Evolutionary conservation across 2,329 filamentous ascomycete genomes (phyloP), one percentile per base, ranked within the genome.

Genomic region (Xylariaceae sp.): DNA sequence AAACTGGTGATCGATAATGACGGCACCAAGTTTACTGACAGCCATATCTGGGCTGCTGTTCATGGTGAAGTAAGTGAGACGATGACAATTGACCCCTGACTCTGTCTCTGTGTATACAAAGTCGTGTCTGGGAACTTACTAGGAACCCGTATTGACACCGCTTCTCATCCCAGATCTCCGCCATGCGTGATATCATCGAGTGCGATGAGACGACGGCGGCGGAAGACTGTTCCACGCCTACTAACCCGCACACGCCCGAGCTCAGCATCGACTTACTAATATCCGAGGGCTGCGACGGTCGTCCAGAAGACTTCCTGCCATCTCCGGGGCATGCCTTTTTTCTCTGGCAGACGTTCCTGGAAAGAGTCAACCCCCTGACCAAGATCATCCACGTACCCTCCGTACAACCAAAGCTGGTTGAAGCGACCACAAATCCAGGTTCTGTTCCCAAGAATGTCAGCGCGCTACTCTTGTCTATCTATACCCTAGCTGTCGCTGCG

Each of bases 331-430:
- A 89, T 39, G 82, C 89, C 30, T 86, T 89, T 67, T 80, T 81
- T 54, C 78, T 93, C 4, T 93, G 89, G 89, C 87, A 91, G 70
- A 77, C 84, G 7, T 92, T 87, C 64, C 75, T 91, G 4, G 85
- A 90, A 53, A 86, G 89, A 62, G 85, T 92, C 57, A 88, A 92
- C 67, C 88, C 89, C 6, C 45, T 73, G 53, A 72, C 71, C 53
- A 72, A 72, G 58, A 68, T 86, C 51, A 84, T 90, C 23, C 89
- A 93, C 69, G 81, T 87, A 1, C 88, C 89, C 0, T 85, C 85
- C 0, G 72, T 90, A 3, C 86, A 91, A 67, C 80, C 82, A 1
- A 80, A 82, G 51, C 76, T 92, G 6, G 79, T 88, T 44, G 82
- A 88, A 59, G 86, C 86, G 1, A 82, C 80, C 1, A 78, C 78